Evolutionary conservation across 768 basidiomycete species (phyloP), one percentile per base, ranked within the genome.

Genomic region (Hygrophoropsis aurantiaca): DNA sequence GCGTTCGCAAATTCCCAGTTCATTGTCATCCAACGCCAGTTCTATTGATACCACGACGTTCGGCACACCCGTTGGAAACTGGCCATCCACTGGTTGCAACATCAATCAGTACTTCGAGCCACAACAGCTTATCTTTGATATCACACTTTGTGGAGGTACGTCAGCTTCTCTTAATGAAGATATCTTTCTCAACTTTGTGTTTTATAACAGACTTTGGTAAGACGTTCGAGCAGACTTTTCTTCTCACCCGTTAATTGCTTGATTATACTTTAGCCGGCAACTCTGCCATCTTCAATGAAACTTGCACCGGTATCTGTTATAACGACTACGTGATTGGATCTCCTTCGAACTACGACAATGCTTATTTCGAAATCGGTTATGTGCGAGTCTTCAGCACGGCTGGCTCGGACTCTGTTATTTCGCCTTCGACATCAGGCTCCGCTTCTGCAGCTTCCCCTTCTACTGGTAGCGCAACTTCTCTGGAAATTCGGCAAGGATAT

Each of bases 331-430:
- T 89, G 34, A 67, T 85, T 46, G 83, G 84, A 7, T 60, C 79
- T 46, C 75, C 80, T 3, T 74, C 80, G 15, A 76, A 74, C 54
- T 89, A 82, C 64, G 73, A 79, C 59, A 74, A 70, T 25, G 85
- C 85, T 1, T 86, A 82, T 68, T 92, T 89, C 54, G 87, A 90
- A 59, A 74, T 91, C 44, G 72, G 75, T 11, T 81, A 74, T 23
- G 71, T 87, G 49, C 73, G 75, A 38, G 67, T 84, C 11, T 84
- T 68, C 54, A 67, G 74, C 44, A 51, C 61, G 3, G 45, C 50
- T 18, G 68, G 67, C 21, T 59, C 59, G 11, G 67, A 51, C 51
- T 63, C 61, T 1, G 34, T 57, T 13, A 42, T 65, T 9, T 49
- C 62, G 11, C 46, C 63, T 15, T 53, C 64, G 5, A 48, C 36